Conservation (phyloP, 2,329 filamentous ascomycete species). For the Exophiala viscosa region DNA sequence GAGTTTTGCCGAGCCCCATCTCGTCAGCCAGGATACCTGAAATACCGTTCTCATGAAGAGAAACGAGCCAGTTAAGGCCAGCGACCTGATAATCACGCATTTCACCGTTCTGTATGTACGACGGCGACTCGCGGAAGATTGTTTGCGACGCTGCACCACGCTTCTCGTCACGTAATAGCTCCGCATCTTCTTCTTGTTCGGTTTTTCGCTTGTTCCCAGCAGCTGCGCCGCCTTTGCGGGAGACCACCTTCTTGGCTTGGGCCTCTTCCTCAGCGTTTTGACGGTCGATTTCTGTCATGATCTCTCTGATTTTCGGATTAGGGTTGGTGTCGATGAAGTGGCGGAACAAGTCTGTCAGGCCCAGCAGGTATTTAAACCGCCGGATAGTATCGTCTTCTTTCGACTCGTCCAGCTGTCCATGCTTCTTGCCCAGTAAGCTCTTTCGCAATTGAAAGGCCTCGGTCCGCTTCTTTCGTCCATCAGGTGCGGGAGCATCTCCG, state of each 20-base stretch:
- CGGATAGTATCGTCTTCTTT: constrained; percentile 97
- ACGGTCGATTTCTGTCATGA: constrained; percentile 90
- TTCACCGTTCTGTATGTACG: constrained; percentile 75
- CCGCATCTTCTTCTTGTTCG: constrained; percentile 96
- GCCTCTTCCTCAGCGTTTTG: constrained; percentile 73
- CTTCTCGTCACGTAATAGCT: constrained; percentile 80
- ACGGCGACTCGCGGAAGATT: constrained; percentile 87
- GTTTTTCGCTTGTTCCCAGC: constrained; percentile 79
- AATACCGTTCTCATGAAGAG: constrained; percentile 96
- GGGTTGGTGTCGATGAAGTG: constrained; percentile 99
- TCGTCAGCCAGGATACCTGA: constrained; percentile 96
- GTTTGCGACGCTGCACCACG: constrained; percentile 80
- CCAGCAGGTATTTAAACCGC: constrained; percentile 89
- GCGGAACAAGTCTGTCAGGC: constrained; percentile 92
- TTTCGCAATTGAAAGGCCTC: constrained; percentile 87
- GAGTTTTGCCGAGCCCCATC: constrained; percentile 96
- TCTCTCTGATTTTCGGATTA: constrained; percentile 88
- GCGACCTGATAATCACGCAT: constrained; percentile 98
- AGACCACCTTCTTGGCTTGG: constrained; percentile 67
- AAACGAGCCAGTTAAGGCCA: constrained; percentile 96
- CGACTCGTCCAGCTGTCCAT: constrained; percentile 83
- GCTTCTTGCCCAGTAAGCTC: constrained; percentile 91
- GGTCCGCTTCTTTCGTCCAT: constrained; percentile 80
- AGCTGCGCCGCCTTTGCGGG: constrained; percentile 75
- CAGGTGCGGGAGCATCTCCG: constrained; percentile 63